Percentiles rank a stretch among this genome's conserved stretches.
These are phyloP conservation scores for Pseudognaphalium luteoalbum DNA, from an alignment of 129 eudicot genomes.

Conservation along the genomic window DNA sequence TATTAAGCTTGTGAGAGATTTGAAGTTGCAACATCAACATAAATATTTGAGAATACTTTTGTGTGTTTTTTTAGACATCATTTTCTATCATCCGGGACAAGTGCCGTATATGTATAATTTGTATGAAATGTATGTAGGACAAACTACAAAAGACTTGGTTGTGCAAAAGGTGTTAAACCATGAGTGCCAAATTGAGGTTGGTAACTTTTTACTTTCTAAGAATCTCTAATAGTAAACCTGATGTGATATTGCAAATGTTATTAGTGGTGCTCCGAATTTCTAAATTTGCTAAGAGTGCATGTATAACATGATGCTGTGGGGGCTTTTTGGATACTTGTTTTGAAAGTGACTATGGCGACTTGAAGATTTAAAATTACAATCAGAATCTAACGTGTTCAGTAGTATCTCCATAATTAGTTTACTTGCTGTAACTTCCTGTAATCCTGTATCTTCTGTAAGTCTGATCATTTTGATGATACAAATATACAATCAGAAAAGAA, in stretches of 20 bases:
- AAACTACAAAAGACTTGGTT: conserved; percentile 93
- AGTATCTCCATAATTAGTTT: not conserved
- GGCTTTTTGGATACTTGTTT: not conserved
- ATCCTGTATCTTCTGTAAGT: no score
- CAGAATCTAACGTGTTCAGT: not conserved
- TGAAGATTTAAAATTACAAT: not conserved
- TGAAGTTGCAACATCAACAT: conserved; percentile 95
- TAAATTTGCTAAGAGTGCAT: not conserved
- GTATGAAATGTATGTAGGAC: conserved; percentile 49
- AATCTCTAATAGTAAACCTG: conserved; percentile 2
- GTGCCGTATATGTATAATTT: conserved; percentile 10
- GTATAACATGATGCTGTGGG: not conserved
- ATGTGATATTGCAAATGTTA: not conserved
- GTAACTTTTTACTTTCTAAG: conserved; percentile 19
- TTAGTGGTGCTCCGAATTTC: not conserved
- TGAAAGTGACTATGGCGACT: not conserved
- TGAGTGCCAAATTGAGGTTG: conserved; percentile 95
- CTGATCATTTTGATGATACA: not conserved
- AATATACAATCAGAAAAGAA: no score
- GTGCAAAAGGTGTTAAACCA: conserved; percentile 94
- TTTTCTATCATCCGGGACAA: not conserved
- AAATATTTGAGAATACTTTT: conserved; percentile 66
- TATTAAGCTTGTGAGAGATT: conserved; percentile 94
- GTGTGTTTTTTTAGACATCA: not conserved
- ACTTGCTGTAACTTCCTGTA: no score